phyloP scores from a whole-genome alignment of 2,329 filamentous ascomycete species.

The Nigrograna mackinnonii region DNA sequence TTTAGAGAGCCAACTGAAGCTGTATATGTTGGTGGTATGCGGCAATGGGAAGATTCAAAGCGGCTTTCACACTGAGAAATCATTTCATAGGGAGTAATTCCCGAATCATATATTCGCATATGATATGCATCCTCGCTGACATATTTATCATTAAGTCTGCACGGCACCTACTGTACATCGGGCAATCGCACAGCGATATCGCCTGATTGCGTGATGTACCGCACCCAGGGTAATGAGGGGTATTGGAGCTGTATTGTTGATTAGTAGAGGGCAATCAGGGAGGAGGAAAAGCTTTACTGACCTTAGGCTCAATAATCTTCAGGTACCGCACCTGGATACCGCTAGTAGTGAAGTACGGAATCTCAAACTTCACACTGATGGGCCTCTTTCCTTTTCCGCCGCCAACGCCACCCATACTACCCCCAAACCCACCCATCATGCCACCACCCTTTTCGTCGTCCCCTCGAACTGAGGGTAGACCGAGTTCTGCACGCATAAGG shows the following conservation, averaged over 20 bases:
- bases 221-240: conserved; percentile 93
- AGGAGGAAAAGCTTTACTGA: conserved; percentile 50
- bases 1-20: no score
- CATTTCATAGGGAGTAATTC: no score
- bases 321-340: conserved; percentile 98
- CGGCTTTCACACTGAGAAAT: no score
- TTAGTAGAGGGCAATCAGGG: background rate
- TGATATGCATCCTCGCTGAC: no score
- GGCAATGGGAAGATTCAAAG: no score
- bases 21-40: no score
- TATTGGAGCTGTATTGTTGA: conserved; percentile 80
- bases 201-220: conserved; percentile 97
- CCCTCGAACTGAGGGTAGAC: conserved; percentile 88
- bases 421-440: conserved; percentile 97
- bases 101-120: no score
- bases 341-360: conserved; percentile 99
- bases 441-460: conserved; percentile 95
- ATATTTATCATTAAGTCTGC: no score
- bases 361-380: conserved; percentile 99
- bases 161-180: conserved; percentile 82
- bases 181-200: conserved; percentile 94
- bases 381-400: conserved; percentile 87
- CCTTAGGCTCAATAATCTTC: conserved; percentile 99
- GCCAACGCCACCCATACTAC: conserved; percentile 90
- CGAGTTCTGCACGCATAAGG: conserved; percentile 95